These are phyloP conservation scores for Xylaria sp. DNA, from an alignment of 2,329 filamentous ascomycete genomes.

Conservation along the genomic window DNA sequence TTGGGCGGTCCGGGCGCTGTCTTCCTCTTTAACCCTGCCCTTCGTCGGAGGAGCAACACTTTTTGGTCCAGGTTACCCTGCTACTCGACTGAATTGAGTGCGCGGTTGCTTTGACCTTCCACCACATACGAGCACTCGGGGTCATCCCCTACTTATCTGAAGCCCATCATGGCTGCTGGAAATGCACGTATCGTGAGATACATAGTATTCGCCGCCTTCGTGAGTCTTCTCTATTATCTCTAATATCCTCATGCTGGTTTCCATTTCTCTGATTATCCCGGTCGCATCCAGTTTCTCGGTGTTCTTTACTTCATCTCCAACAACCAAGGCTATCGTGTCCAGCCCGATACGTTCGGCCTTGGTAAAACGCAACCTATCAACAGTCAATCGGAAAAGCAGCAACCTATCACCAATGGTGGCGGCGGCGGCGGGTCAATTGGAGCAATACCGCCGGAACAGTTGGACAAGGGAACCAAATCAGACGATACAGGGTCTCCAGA, in stretches of 20 bases:
- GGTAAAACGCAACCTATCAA: conserved; percentile 49
- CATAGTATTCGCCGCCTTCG: conserved; percentile 84
- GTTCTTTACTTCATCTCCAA: conserved; percentile 85
- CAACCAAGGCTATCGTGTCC: conserved; percentile 62
- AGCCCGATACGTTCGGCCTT: conserved; percentile 43
- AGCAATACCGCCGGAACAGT: conserved; percentile 43
- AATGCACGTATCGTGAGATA: conserved; percentile 79
- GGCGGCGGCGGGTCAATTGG: conserved; percentile 45
- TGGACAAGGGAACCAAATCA: conserved; percentile 38
- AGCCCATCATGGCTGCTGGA: conserved; percentile 68
- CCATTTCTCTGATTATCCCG: conserved; percentile 39
- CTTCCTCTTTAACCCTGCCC: conserved; percentile 24
- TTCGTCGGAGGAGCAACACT: conserved; percentile 19
- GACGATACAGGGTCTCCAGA: conserved; percentile 23
- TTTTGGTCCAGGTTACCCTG: conserved; percentile 7
- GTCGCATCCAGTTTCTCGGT: conserved; percentile 63
- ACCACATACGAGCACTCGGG: conserved; percentile 15
- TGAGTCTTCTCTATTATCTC: conserved; percentile 59
- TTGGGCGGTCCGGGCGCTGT: conserved; percentile 29
- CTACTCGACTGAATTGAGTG: conserved; percentile 6
- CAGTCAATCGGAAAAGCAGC: conserved; percentile 44
- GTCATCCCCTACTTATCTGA: conserved; percentile 4
- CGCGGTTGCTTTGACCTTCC: conserved; percentile 22
- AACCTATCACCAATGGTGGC: conserved; percentile 38
- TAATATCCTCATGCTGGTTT: neutral